Percentiles rank a stretch among this genome's conserved stretches.
phyloP scores from a whole-genome alignment of 331 rosid species.

The Prunus yedoensis region DNA sequence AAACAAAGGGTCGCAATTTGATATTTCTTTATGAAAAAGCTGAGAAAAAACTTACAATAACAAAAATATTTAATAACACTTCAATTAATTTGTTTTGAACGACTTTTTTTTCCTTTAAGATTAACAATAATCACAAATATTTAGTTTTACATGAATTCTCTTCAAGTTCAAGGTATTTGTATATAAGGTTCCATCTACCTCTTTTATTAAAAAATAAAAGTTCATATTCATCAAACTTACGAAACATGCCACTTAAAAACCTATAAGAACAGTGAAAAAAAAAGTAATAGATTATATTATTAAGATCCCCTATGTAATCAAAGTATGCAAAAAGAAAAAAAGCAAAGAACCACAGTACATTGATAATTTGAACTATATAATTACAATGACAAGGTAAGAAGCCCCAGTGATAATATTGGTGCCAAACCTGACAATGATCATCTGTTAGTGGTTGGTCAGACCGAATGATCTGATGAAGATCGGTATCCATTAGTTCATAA shows the following conservation, averaged over 20 bases:
- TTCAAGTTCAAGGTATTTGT: neutral
- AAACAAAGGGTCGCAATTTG: neutral
- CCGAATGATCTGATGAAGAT: slow-evolving; percentile 86
- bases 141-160: neutral
- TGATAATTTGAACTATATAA: slow-evolving; percentile 3
- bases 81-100: neutral
- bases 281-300: neutral
- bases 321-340: neutral
- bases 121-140: neutral
- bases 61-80: neutral
- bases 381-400: neutral
- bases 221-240: neutral
- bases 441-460: slow-evolving; percentile 70
- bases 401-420: neutral
- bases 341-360: neutral
- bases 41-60: neutral
- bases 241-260: neutral
- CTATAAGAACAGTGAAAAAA: too few species aligned
- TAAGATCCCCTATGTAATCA: neutral
- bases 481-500: slow-evolving; percentile 95
- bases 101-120: neutral
- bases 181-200: neutral
- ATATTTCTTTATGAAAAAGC: neutral
- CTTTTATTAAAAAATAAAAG: too few species aligned
- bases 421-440: slow-evolving; percentile 83